Percentiles rank a stretch among this genome's conserved stretches.
phyloP scores from a whole-genome alignment of 139 green algal species.

The Chlorella sp. region DNA sequence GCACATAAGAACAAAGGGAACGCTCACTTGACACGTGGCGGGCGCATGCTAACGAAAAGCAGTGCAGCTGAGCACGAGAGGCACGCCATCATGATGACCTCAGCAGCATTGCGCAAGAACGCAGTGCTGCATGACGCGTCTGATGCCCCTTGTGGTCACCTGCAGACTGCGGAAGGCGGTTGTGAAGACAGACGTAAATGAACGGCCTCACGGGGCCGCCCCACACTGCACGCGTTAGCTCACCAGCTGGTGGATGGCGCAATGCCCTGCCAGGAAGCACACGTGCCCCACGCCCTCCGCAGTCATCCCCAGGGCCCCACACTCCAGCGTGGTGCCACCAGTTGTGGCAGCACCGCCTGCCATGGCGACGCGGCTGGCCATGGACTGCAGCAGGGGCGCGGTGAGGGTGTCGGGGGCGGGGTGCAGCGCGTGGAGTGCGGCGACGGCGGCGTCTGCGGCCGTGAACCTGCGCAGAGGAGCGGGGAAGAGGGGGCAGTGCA shows the following conservation, averaged over 20 bases:
- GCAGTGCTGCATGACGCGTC: too few relatives aligned
- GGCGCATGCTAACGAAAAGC: background rate
- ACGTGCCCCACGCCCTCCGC: slow-evolving; percentile 42
- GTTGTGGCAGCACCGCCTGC: background rate
- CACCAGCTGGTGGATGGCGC: slow-evolving; percentile 10
- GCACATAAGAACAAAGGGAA: too few relatives aligned
- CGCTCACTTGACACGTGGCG: too few relatives aligned
- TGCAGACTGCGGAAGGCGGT: background rate
- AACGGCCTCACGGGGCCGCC: background rate
- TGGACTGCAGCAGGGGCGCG: slow-evolving; percentile 6
- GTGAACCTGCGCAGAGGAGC: slow-evolving; percentile 48
- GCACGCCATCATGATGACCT: background rate
- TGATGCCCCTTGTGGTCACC: background rate
- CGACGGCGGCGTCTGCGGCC: slow-evolving; percentile 64
- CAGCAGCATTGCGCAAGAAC: too few relatives aligned
- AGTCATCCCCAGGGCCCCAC: background rate
- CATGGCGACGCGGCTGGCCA: background rate
- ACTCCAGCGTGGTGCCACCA: too few relatives aligned
- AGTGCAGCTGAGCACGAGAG: background rate
- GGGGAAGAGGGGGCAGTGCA: background rate
- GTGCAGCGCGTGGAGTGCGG: slow-evolving; percentile 77
- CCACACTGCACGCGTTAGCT: background rate
- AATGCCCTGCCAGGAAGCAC: slow-evolving; percentile 75
- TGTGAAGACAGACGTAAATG: background rate
- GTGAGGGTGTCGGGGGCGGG: slow-evolving; percentile 56